These are phyloP conservation scores for Penicillium cataractarum DNA, from an alignment of 495 filamentous ascomycete genomes.

Conservation along the genomic window DNA sequence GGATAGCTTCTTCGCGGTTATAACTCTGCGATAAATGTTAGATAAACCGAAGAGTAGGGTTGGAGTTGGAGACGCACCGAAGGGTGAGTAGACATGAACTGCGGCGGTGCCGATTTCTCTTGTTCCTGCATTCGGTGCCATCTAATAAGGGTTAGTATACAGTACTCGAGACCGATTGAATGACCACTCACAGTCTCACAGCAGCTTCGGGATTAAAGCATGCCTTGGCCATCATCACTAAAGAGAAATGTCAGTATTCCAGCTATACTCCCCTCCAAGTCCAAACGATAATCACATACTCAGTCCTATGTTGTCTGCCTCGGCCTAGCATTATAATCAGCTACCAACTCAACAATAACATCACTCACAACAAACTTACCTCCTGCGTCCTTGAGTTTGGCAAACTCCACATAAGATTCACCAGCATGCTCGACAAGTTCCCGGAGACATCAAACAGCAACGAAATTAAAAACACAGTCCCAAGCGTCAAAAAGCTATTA, in stretches of 20 bases:
- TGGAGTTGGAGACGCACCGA: slow-evolving; percentile 55
- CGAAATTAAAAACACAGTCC: slow-evolving; percentile 54
- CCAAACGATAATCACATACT: slow-evolving; percentile 40
- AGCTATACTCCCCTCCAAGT: slow-evolving; percentile 39
- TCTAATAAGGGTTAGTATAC: slow-evolving; percentile 21
- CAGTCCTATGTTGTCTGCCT: slow-evolving; percentile 87
- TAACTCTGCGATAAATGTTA: slow-evolving; percentile 51
- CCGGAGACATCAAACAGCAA: slow-evolving; percentile 55
- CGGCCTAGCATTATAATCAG: slow-evolving; percentile 38
- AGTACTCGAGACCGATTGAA: not conserved
- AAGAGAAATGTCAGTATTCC: slow-evolving; percentile 15
- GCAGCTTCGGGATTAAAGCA: slow-evolving; percentile 79
- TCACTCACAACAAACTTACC: slow-evolving; percentile 32
- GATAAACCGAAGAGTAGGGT: not conserved
- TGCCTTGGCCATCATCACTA: slow-evolving; percentile 64
- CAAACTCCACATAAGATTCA: slow-evolving; percentile 66
- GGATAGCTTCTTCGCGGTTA: slow-evolving; percentile 71
- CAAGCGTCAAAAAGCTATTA: slow-evolving; percentile 57
- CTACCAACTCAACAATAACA: not conserved
- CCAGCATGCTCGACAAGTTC: slow-evolving; percentile 38
- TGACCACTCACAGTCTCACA: slow-evolving; percentile 52
- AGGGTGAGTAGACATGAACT: slow-evolving; percentile 88
- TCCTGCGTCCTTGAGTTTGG: slow-evolving; percentile 75
- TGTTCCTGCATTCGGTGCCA: slow-evolving; percentile 77
- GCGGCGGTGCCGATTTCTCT: slow-evolving; percentile 61